Evolutionary conservation across 2,329 filamentous ascomycete genomes (phyloP).

Genomic region (Paecilomyces variotii): DNA sequence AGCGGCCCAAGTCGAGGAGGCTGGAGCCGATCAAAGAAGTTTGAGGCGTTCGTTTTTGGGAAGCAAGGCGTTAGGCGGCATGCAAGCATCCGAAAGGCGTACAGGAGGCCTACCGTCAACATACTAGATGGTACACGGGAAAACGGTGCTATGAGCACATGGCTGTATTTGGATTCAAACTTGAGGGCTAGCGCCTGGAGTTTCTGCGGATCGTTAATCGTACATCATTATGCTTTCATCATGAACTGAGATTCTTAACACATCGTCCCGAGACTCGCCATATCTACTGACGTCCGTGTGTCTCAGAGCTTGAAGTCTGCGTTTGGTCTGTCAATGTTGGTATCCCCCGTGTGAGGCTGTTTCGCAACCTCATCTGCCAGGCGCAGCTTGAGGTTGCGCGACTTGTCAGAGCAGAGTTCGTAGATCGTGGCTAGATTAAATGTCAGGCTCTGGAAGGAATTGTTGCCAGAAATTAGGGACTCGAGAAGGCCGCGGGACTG

Average conservation of each 20-base stretch:
- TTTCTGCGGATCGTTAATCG: neutral
- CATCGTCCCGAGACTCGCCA: neutral
- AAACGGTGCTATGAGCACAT: neutral
- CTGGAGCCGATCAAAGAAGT: conserved; percentile 11
- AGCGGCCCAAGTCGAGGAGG: conserved; percentile 38
- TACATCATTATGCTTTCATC: neutral
- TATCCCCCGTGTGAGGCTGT: conserved; percentile 44
- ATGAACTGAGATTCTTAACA: neutral
- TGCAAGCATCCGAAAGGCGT: neutral
- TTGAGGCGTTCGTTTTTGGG: conserved; percentile 12
- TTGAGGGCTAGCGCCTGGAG: neutral
- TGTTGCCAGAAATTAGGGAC: conserved; percentile 52
- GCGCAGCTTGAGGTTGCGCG: conserved; percentile 59
- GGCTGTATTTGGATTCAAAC: neutral
- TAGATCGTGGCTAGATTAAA: conserved; percentile 91
- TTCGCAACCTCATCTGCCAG: conserved; percentile 63
- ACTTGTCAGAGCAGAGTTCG: conserved; percentile 77
- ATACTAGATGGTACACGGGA: neutral
- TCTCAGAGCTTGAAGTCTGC: conserved; percentile 66
- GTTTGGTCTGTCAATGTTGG: conserved; percentile 63
- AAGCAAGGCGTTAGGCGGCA: neutral
- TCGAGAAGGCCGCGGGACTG: conserved; percentile 62
- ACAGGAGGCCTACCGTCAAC: neutral
- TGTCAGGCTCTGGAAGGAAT: conserved; percentile 68
- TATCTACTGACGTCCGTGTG: neutral